phyloP scores from a whole-genome alignment of 768 basidiomycete species.

The Lyophyllum semitale region DNA sequence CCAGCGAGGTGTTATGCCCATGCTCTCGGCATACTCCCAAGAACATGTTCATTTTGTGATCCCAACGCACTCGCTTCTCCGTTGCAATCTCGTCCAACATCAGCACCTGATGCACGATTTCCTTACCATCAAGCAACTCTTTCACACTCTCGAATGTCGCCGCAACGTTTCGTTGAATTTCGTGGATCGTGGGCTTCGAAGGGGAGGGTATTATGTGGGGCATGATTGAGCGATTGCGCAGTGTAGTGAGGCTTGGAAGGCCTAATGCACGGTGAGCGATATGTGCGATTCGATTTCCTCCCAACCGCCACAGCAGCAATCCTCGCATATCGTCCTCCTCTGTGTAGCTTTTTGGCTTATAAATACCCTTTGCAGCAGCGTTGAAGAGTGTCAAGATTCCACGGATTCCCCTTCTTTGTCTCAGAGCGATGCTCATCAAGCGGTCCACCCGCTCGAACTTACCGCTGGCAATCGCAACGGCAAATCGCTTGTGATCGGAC shows the following conservation, averaged over 20 bases:
- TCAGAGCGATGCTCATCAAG: slow-evolving; percentile 7
- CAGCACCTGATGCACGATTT: slow-evolving; percentile 2
- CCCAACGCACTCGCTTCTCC: slow-evolving; percentile 7
- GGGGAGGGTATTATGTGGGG: not conserved
- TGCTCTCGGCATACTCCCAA: slow-evolving; percentile 12
- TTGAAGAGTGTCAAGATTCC: slow-evolving; percentile 6
- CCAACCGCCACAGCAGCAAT: slow-evolving; percentile 10
- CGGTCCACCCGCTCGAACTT: slow-evolving; percentile 14
- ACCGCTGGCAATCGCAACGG: slow-evolving; percentile 14
- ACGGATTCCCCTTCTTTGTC: slow-evolving; percentile 6
- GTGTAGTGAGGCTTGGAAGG: slow-evolving; percentile 13
- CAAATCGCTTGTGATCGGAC: slow-evolving; percentile 16
- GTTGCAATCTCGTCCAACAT: slow-evolving; percentile 14
- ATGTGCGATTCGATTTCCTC: slow-evolving; percentile 12
- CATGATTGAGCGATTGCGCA: slow-evolving; percentile 1
- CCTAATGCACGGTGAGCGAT: slow-evolving; percentile 16
- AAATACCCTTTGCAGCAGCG: slow-evolving; percentile 12
- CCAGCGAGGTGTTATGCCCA: slow-evolving; percentile 1
- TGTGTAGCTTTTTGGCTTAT: slow-evolving; percentile 16
- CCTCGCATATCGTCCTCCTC: slow-evolving; percentile 15
- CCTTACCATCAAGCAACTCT: not conserved
- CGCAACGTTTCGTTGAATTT: slow-evolving; percentile 5
- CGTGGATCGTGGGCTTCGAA: not conserved
- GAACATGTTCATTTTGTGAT: slow-evolving; percentile 4
- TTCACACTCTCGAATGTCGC: slow-evolving; percentile 2